Evolutionary conservation across 768 basidiomycete species (phyloP), one percentile per base, ranked within the genome.

Genomic region (Hypholoma fasciculare): DNA sequence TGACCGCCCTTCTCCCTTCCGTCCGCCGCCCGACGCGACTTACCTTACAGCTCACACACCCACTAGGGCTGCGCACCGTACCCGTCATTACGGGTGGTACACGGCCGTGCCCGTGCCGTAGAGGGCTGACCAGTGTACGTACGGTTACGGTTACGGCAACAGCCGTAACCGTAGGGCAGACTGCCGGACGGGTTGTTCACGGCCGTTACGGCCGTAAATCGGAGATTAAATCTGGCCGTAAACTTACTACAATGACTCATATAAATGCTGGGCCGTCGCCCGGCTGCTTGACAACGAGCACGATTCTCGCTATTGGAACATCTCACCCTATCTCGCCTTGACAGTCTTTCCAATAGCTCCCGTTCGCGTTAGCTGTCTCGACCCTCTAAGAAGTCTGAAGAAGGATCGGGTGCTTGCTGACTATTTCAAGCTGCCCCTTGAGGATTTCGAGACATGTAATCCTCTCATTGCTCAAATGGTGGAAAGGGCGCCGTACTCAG

Each of bases 381-480:
- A n/a, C n/a, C n/a, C n/a, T n/a, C n/a, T n/a, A n/a, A n/a, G n/a
- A n/a, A n/a, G n/a, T n/a, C n/a, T n/a, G 7, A 42, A 54, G 16
- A 59, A 46, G 17, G 39, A 54, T 7, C 39, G 17, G 7, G 16
- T 42, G 43, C 52, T 68, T 1, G 49, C 48, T 7, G 61, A 66
- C 34, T 68, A 50, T 23, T 61, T 61, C 50, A 63, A 58, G 4
- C 64, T 65, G 1, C 38, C 51, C 12, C 59, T 13, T 0, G 55
- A 67, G 30, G 67, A 72, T 43, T 71, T 72, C 47, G 55, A 68
- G 6, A 60, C 57, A 1, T 69, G 67, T 56, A 58, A 73, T 23
- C 70, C 71, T 7, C 20, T 75, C n/a, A n/a, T n/a, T n/a, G n/a
- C n/a, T n/a, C 8, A 39, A 64, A n/a, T 75, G 73, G 74, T 73